phyloP scores from a whole-genome alignment of 768 basidiomycete species.

The Podaxis sp. region DNA sequence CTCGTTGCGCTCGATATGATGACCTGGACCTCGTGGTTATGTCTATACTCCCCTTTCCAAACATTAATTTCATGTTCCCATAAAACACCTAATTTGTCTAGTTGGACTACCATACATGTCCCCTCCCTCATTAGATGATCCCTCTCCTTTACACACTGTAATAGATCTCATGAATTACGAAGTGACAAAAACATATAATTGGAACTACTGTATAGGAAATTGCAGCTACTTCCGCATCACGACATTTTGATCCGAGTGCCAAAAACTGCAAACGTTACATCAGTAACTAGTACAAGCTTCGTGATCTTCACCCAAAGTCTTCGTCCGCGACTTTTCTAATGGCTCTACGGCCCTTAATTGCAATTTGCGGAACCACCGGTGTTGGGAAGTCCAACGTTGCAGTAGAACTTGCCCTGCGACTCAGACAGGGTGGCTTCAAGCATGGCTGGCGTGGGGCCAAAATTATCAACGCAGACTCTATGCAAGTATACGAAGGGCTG shows the following conservation, averaged over 20 bases:
- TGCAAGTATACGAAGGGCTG: constrained; percentile 94
- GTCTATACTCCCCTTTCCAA: not conserved
- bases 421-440: constrained; percentile 34
- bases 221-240: not conserved
- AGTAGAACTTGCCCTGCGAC: constrained; percentile 76
- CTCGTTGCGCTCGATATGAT: not conserved
- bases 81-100: constrained; percentile 13
- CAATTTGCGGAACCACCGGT: constrained; percentile 92
- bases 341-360: constrained; percentile 66
- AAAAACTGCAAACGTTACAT: not conserved
- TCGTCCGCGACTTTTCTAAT: constrained; percentile 25
- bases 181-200: not conserved
- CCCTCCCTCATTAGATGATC: constrained; percentile 7
- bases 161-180: not conserved
- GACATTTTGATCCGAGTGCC: not conserved
- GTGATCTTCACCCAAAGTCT: not conserved
- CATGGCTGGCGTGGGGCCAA: constrained; percentile 60
- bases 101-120: constrained; percentile 13
- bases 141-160: not conserved
- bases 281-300: not conserved
- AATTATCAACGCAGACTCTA: constrained; percentile 94
- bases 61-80: constrained; percentile 10
- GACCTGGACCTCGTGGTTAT: constrained; percentile 3
- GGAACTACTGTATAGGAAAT: not conserved
- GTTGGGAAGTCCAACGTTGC: constrained; percentile 95